Base-by-base conservation (phyloP, 2,329 filamentous ascomycete species). In the Talaromyces sp. region DNA sequence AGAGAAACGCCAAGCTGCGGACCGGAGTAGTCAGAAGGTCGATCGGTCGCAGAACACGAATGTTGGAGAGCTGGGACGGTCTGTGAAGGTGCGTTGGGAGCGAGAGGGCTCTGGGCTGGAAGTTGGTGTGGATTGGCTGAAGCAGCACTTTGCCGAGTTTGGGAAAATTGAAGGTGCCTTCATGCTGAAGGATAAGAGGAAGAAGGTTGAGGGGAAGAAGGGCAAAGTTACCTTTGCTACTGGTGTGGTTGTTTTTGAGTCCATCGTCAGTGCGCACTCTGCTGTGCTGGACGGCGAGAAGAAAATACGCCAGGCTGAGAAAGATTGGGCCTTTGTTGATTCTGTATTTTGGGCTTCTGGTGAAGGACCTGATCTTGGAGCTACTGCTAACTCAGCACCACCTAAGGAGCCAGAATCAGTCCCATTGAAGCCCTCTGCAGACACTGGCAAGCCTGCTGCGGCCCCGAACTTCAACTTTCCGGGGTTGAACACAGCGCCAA, bases 111-210 rank as follows among this genome's bases (percentile, higher is more conserved):
- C 68, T 9, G 75, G 75, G 0, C 64, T 73, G 6, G 66, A 73
- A 1, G 70, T 84, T 52, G 79, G 80, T 58, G 77, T 78, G 47
- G 76, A 80, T 2, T 68, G 70, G 9, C 58, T 86, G 10, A 63
- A 63, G 27, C 58, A 65, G 6, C 69, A 82, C 13, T 86, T 86
- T 64, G 68, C 70, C 1, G 69, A 73, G 14, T 85, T 84, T 60
- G 84, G 83, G n/a, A 75, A 77, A 41, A 73, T 86, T 11, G 82
- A 86, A 55, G 80, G 78, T 54, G 71, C 78, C 0, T 72, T 82
- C 39, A 68, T 83, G 30, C 71, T 83, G 44, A 83, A 81, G 55
- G 82, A 85, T 61, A 85, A 83, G 65, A 81, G 81, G 57, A 73
- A 77, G 51, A 76, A 77, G 5, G 58, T 79, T 3, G 75, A 76